These are phyloP conservation scores for Carex myosuroides DNA, from an alignment of 176 grass and related monocot genomes.

Conservation along the genomic window DNA sequence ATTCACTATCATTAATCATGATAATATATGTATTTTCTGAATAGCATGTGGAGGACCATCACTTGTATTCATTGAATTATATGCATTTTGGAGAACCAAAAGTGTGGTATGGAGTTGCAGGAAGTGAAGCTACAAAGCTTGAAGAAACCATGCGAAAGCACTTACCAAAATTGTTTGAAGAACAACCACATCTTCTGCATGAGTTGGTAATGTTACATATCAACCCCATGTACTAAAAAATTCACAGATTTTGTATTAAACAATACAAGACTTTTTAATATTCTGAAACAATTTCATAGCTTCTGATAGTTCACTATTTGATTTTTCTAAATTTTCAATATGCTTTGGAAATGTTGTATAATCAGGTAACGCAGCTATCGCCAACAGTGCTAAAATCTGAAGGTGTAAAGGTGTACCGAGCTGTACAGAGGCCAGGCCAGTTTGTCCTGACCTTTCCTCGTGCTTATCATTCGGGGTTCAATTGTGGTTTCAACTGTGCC, in stretches of 20 bases:
- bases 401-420: constrained; percentile 73
- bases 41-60: constrained; percentile 98
- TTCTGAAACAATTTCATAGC: not conserved
- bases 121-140: constrained; percentile 60
- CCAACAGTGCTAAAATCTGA: constrained; percentile 88
- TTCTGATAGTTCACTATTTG: not conserved
- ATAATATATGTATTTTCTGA: constrained; percentile 8
- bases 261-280: not conserved
- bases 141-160: constrained; percentile 90
- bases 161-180: constrained; percentile 77
- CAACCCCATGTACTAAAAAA: not conserved
- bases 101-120: constrained; percentile 89
- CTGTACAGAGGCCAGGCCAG: constrained; percentile 65
- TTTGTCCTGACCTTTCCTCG: constrained; percentile 87
- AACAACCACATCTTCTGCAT: constrained; percentile 93
- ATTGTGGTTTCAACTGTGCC: constrained; percentile 95
- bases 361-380: constrained; percentile 92
- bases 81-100: constrained; percentile 98
- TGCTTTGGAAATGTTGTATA: not conserved
- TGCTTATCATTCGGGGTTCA: constrained; percentile 94
- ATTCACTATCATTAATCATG: not conserved
- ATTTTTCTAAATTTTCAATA: not conserved
- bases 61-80: constrained; percentile 94
- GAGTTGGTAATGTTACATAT: constrained; percentile 57
- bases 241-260: not conserved